phyloP scores from a whole-genome alignment of 2,329 filamentous ascomycete genomes.

The Delphinella strobiligena region DNA sequence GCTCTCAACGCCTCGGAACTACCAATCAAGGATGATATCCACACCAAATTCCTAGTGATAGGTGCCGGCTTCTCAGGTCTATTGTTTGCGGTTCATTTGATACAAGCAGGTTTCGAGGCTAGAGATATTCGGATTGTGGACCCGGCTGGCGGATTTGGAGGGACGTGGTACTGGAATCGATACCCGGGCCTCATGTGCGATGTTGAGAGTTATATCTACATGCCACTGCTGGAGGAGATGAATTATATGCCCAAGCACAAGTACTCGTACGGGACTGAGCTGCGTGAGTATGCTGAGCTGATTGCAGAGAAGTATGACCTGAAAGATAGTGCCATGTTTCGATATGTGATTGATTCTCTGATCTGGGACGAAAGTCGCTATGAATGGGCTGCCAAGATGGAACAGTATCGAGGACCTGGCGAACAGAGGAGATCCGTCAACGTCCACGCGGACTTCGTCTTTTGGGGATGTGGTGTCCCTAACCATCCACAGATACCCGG shows the following conservation, averaged over 20 bases:
- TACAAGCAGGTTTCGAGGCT: conserved; percentile 24
- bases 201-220: conserved; percentile 47
- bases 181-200: conserved; percentile 43
- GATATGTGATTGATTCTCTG: conserved; percentile 29
- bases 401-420: conserved; percentile 17
- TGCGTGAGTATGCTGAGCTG: conserved; percentile 34
- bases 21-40: conserved; percentile 1
- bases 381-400: conserved; percentile 22
- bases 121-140: conserved; percentile 31
- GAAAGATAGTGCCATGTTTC: conserved; percentile 32
- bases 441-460: conserved; percentile 27
- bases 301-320: conserved; percentile 35
- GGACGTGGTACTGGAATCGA: conserved; percentile 38
- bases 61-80: conserved; percentile 35
- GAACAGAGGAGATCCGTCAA: conserved; percentile 10
- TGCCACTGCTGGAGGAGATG: conserved; percentile 49
- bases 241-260: conserved; percentile 44
- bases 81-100: conserved; percentile 27
- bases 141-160: conserved; percentile 36
- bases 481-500: conserved; percentile 34
- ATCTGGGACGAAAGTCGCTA: conserved; percentile 35
- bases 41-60: conserved; percentile 22
- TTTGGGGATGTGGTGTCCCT: conserved; percentile 14
- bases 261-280: conserved; percentile 33
- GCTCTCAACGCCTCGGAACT: neutral